A percentile compares a stretch with the other conserved stretches of the same genome.
phyloP scores from a whole-genome alignment of 2,329 filamentous ascomycete species.

The Fusarium abutilonis region DNA sequence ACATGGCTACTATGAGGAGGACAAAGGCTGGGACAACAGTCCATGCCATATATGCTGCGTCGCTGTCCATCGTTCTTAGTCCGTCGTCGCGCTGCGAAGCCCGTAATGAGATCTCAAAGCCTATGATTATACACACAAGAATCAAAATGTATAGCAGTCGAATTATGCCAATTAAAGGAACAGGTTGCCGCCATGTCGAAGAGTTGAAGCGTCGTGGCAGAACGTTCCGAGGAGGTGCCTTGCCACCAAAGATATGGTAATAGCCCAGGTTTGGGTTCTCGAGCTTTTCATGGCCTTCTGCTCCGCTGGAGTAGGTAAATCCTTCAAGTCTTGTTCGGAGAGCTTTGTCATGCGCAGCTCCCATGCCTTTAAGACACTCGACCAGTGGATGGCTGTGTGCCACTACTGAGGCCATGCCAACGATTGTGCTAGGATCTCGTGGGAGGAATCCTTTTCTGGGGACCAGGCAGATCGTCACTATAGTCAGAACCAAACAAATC shows the following conservation, averaged over 20 bases:
- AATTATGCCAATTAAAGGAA: conserved; percentile 44
- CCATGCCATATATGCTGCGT: conserved; percentile 50
- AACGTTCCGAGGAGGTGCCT: conserved; percentile 27
- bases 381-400: conserved; percentile 51
- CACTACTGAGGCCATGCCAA: conserved; percentile 50
- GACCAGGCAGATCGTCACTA: conserved; percentile 33
- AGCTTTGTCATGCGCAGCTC: conserved; percentile 45
- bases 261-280: conserved; percentile 38
- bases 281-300: conserved; percentile 50
- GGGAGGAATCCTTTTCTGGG: conserved; percentile 51
- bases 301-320: conserved; percentile 48
- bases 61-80: conserved; percentile 44
- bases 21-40: conserved; percentile 48
- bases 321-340: conserved; percentile 45
- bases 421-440: conserved; percentile 48
- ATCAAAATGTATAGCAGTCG: conserved; percentile 44
- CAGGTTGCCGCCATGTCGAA: conserved; percentile 46
- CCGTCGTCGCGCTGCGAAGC: conserved; percentile 46
- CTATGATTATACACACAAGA: conserved; percentile 47
- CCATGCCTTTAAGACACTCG: conserved; percentile 49
- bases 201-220: conserved; percentile 35
- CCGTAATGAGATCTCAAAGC: conserved; percentile 49
- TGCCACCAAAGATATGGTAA: conserved; percentile 45
- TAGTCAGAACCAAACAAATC: conserved; percentile 40
- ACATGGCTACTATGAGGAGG: conserved; percentile 45